phyloP scores from a whole-genome alignment of 352 stramenopile species.

The Pythium coloratum region DNA sequence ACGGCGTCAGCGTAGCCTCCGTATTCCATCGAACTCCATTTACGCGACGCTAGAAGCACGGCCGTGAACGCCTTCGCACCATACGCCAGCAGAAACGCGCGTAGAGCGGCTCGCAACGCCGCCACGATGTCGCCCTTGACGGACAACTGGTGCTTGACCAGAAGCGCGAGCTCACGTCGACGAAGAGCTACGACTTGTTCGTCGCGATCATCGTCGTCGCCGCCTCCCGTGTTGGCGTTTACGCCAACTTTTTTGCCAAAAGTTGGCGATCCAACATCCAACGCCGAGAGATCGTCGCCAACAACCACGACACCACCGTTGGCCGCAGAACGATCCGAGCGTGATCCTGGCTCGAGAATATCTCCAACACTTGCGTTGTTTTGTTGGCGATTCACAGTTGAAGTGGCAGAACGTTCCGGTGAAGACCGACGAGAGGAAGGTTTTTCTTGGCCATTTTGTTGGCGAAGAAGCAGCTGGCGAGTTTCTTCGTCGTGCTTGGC shows the following conservation, averaged over 20 bases:
- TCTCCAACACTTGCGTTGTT: not conserved
- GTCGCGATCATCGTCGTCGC: not conserved
- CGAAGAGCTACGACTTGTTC: not conserved
- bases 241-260: slow-evolving; percentile 1
- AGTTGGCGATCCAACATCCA: slow-evolving; percentile 6
- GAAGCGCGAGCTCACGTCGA: slow-evolving; percentile 6
- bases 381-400: not conserved
- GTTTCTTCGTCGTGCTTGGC: slow-evolving; percentile 65
- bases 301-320: slow-evolving; percentile 9
- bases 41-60: slow-evolving; percentile 71
- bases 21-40: slow-evolving; percentile 76
- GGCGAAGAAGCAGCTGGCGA: slow-evolving; percentile 6
- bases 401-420: not conserved
- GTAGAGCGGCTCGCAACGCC: slow-evolving; percentile 36
- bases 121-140: slow-evolving; percentile 25
- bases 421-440: not conserved
- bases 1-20: slow-evolving; percentile 69
- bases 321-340: not conserved
- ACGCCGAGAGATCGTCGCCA: slow-evolving; percentile 9
- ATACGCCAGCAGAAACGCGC: slow-evolving; percentile 68
- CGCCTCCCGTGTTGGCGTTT: not conserved
- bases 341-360: slow-evolving; percentile 8
- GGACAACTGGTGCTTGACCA: slow-evolving; percentile 17
- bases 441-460: not conserved
- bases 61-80: slow-evolving; percentile 83